Percentiles rank a stretch among this genome's conserved stretches.
phyloP scores from a whole-genome alignment of 495 filamentous ascomycete genomes.

The Penicillium coffeae region DNA sequence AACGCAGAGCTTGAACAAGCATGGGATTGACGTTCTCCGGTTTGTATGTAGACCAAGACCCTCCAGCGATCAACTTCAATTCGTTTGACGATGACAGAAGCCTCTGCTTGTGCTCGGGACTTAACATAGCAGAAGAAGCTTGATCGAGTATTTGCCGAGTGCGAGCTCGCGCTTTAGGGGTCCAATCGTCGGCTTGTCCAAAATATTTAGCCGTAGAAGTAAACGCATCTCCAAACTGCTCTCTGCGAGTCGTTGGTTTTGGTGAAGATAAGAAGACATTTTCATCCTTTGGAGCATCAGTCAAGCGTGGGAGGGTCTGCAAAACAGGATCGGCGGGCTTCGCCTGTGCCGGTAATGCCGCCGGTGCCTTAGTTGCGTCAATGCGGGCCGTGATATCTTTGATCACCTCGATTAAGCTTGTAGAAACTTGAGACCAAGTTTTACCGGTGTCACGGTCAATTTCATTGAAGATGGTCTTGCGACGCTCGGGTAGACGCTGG shows the following conservation, averaged over 20 bases:
- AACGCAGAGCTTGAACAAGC: conserved; percentile 35
- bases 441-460: conserved; percentile 76
- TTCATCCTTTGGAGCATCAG: conserved; percentile 52
- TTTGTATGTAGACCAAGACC: conserved; percentile 25
- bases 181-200: conserved; percentile 55
- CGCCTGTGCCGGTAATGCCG: conserved; percentile 25
- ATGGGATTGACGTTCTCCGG: conserved; percentile 38
- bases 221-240: conserved; percentile 49
- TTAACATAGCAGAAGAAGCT: conserved; percentile 40
- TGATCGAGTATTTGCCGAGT: conserved; percentile 39
- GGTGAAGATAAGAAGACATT: conserved; percentile 53
- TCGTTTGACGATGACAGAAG: conserved; percentile 34
- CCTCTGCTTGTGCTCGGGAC: conserved; percentile 41
- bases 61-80: conserved; percentile 37
- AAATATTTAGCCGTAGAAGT: conserved; percentile 54
- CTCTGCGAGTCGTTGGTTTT: conserved; percentile 42
- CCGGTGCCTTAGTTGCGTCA: conserved; percentile 51
- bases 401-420: conserved; percentile 62
- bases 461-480: conserved; percentile 82
- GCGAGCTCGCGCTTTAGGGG: conserved; percentile 39
- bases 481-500: conserved; percentile 63
- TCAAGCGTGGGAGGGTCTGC: conserved; percentile 47
- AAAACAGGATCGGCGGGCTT: conserved; percentile 34
- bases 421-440: conserved; percentile 76
- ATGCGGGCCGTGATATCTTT: conserved; percentile 63